Evolutionary conservation across 1,284 basidiomycete genomes (phyloP).

Genomic region (Cutaneotrichosporon sp.): DNA sequence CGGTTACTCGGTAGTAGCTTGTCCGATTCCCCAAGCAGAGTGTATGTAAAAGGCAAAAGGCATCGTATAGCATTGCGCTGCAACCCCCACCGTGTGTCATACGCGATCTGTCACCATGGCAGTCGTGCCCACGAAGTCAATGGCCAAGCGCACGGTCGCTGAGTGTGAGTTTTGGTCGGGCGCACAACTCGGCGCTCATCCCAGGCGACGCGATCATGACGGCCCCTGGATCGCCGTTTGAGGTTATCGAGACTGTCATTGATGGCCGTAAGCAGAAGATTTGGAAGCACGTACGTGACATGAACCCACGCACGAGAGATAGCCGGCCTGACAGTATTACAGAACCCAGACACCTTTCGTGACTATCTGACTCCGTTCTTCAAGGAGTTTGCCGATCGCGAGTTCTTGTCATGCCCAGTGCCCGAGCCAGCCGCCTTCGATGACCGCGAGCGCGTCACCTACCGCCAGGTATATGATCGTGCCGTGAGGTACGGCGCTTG

Average conservation of each 20-base stretch:
- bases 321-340: too few relatives aligned
- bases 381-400: background rate
- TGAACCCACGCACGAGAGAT: background rate
- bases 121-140: background rate
- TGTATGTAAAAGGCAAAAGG: too few relatives aligned
- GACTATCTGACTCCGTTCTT: background rate
- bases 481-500: constrained; percentile 25
- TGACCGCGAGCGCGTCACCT: constrained; percentile 8
- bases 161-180: background rate
- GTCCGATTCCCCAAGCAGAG: too few relatives aligned
- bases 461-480: constrained; percentile 20
- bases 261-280: constrained; percentile 23
- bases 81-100: too few relatives aligned
- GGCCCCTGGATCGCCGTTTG: constrained; percentile 32
- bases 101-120: too few relatives aligned
- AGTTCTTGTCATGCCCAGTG: constrained; percentile 1
- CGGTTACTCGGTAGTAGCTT: too few relatives aligned
- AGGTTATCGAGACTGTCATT: constrained; percentile 32
- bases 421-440: constrained; percentile 3
- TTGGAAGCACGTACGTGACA: constrained; percentile 39
- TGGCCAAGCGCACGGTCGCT: background rate
- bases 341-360: background rate
- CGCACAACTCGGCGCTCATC: background rate
- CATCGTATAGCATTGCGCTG: too few relatives aligned
- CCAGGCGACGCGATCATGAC: constrained; percentile 4